A percentile compares a stretch with the other conserved stretches of the same genome.
These are phyloP conservation scores for Gamsiella multidivaricata DNA, from an alignment of 192 early-diverging fungal species.

Conservation along the genomic window DNA sequence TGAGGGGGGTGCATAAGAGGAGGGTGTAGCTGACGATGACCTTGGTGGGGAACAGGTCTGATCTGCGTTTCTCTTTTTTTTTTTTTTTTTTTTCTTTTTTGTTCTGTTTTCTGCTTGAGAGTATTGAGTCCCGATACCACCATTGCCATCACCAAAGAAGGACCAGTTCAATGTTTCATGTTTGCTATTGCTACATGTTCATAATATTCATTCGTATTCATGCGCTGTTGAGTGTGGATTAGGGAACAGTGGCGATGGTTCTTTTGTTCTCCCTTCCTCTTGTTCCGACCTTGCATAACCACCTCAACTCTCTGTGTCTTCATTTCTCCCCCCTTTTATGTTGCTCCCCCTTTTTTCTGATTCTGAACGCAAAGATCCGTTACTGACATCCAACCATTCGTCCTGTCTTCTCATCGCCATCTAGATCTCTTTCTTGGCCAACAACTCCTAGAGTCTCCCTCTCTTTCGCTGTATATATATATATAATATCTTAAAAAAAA, in stretches of 20 bases:
- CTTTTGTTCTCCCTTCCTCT: not conserved
- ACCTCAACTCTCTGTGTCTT: constrained; percentile 2
- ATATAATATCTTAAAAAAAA: constrained; percentile 15
- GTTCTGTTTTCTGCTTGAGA: not conserved
- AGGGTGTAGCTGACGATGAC: no score
- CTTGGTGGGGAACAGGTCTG: no score
- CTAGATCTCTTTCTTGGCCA: constrained; percentile 13
- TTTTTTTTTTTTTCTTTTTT: no score
- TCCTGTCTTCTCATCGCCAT: not conserved
- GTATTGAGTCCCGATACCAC: not conserved
- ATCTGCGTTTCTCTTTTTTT: no score
- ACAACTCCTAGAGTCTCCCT: not conserved
- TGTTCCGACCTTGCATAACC: not conserved
- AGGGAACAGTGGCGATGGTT: no score
- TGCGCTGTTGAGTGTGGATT: no score
- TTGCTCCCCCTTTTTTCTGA: not conserved
- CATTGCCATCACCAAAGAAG: not conserved
- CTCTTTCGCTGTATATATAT: constrained; percentile 12
- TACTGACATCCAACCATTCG: constrained; percentile 18
- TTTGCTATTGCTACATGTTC: not conserved
- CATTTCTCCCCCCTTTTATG: not conserved
- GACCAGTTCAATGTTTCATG: not conserved
- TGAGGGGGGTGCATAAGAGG: no score
- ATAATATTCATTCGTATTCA: no score
- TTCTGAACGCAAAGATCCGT: no score